Evolutionary conservation across 352 stramenopile species (phyloP).

Genomic region (Globisporangium uncinulatum): DNA sequence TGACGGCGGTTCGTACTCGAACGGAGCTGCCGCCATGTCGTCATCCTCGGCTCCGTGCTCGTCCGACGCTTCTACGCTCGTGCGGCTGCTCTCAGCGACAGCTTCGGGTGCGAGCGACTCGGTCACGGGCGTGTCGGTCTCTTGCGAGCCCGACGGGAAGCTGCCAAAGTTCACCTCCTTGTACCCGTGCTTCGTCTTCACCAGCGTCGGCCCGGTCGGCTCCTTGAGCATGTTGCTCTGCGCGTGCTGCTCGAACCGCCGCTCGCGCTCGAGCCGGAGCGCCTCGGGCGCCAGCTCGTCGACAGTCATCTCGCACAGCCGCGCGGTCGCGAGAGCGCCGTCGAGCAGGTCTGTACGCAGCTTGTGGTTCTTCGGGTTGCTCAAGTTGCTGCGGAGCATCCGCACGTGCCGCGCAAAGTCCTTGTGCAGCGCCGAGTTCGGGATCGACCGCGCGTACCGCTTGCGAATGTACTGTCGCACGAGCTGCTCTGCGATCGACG

Average conservation of each 20-base stretch:
- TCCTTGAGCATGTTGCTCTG: conserved; percentile 36
- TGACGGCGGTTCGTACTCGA: conserved; percentile 3
- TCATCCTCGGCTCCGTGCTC: neutral
- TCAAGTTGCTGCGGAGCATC: conserved; percentile 47
- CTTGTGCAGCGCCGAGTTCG: conserved; percentile 30
- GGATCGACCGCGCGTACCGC: conserved; percentile 14
- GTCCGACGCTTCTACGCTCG: neutral
- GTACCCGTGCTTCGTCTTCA: conserved; percentile 54
- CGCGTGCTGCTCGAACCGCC: conserved; percentile 33
- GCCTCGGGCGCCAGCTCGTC: conserved; percentile 43
- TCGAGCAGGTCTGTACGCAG: conserved; percentile 34
- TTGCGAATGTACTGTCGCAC: conserved; percentile 30
- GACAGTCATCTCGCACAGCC: conserved; percentile 40
- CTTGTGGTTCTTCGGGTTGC: conserved; percentile 30
- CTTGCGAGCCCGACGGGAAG: neutral
- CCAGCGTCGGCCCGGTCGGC: conserved; percentile 20
- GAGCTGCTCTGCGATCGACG: conserved; percentile 24
- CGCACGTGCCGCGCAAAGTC: conserved; percentile 42
- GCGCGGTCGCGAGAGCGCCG: conserved; percentile 14
- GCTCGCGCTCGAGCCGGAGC: conserved; percentile 38
- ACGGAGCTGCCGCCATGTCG: neutral
- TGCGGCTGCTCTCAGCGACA: neutral
- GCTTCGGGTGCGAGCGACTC: neutral
- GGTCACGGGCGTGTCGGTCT: conserved; percentile 3
- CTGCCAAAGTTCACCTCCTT: conserved; percentile 35